Evolutionary conservation across 257 asterid species (phyloP).

Genomic region (Anisodus tanguticus): DNA sequence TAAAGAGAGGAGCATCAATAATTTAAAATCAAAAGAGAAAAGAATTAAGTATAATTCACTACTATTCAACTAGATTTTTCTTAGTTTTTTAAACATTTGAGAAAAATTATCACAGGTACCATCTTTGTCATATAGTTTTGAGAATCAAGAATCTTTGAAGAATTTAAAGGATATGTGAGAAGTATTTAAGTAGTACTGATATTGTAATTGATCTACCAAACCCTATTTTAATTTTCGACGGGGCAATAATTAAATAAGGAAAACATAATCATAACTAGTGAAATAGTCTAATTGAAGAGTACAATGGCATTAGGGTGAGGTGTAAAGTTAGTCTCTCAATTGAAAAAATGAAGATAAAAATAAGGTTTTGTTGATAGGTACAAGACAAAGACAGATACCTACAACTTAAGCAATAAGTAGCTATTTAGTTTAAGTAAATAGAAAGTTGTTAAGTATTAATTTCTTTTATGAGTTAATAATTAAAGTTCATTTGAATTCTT

Average conservation of each 20-base stretch:
- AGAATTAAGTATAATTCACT: neutral
- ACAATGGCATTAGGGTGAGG: conserved; percentile 35
- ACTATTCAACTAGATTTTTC: neutral
- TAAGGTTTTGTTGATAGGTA: conserved; percentile 26
- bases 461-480: neutral
- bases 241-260: neutral
- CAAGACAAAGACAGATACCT: conserved; percentile 45
- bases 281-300: conserved; percentile 10
- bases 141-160: conserved; percentile 17
- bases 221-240: neutral
- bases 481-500: neutral
- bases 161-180: neutral
- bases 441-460: neutral
- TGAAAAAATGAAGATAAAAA: neutral
- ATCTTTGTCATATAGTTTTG: conserved; percentile 9
- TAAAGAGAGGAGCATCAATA: neutral
- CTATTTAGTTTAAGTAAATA: neutral
- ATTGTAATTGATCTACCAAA: neutral
- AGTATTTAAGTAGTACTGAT: neutral
- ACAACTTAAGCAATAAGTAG: conserved; percentile 23
- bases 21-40: conserved; percentile 3
- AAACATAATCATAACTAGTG: neutral
- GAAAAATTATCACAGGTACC: neutral
- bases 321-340: conserved; percentile 35
- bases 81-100: neutral